A percentile compares a stretch with the other conserved stretches of the same genome.
These are phyloP conservation scores for Keithomyces neogunnii DNA, from an alignment of 2,329 filamentous ascomycete genomes.

Conservation along the genomic window DNA sequence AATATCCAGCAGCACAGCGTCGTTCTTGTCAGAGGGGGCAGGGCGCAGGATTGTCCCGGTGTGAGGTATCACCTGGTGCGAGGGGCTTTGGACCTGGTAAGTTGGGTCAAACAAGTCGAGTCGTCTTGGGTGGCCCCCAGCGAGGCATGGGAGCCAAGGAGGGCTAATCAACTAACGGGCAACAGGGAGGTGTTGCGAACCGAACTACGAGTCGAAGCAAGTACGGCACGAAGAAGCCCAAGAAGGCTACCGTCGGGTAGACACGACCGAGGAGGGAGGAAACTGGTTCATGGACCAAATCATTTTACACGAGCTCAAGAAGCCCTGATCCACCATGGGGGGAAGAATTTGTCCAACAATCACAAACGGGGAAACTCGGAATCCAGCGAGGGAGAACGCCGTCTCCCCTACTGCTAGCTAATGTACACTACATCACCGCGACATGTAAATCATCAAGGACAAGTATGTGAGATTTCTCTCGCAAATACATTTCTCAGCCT, in stretches of 20 bases:
- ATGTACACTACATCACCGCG: slow-evolving; percentile 3
- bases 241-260: slow-evolving; percentile 57
- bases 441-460: neutral
- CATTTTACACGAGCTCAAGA: neutral
- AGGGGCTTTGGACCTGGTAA: slow-evolving; percentile 85
- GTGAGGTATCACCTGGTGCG: slow-evolving; percentile 92
- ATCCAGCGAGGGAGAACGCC: neutral
- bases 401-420: neutral
- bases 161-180: slow-evolving; percentile 9
- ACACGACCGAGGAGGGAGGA: neutral
- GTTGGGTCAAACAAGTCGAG: slow-evolving; percentile 24
- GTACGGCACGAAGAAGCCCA: slow-evolving; percentile 98
- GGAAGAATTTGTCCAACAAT: neutral
- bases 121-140: neutral
- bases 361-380: neutral
- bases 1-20: slow-evolving; percentile 99
- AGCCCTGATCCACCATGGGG: too few species aligned
- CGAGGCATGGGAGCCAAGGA: neutral
- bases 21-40: slow-evolving; percentile 86
- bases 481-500: neutral
- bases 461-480: neutral
- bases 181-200: slow-evolving; percentile 80
- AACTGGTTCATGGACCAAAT: neutral
- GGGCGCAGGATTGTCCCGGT: slow-evolving; percentile 95
- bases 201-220: slow-evolving; percentile 83